These are phyloP conservation scores for Brassica hybrid DNA, from an alignment of 441 rosid genomes.

Conservation along the genomic window DNA sequence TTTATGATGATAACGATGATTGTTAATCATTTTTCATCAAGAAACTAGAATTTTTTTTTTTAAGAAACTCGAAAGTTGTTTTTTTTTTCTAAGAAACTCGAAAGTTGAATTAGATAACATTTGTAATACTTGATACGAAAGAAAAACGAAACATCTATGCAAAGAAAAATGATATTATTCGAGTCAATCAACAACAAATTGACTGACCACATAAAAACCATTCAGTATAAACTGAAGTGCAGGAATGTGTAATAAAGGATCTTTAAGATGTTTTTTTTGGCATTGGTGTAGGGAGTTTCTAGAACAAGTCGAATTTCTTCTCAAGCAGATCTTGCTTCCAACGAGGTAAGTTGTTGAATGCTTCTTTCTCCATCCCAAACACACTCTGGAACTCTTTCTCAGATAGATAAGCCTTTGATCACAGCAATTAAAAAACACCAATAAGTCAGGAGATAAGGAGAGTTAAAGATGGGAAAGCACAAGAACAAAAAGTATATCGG, in stretches of 20 bases:
- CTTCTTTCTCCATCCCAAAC: constrained; percentile 61
- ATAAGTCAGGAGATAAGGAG: constrained; percentile 13
- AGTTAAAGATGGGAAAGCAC: background rate
- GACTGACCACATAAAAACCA: constrained; percentile 25
- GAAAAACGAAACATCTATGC: background rate
- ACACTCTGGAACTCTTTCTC: constrained; percentile 81
- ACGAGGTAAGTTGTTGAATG: constrained; percentile 54
- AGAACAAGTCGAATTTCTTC: constrained; percentile 90
- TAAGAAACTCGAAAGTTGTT: background rate
- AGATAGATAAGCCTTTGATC: constrained; percentile 74
- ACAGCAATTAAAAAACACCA: background rate
- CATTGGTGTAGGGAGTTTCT: constrained; percentile 37
- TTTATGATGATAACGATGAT: background rate
- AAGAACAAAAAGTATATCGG: background rate
- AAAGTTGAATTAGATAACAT: background rate
- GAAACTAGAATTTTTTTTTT: background rate
- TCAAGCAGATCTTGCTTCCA: constrained; percentile 99
- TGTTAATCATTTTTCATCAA: constrained; percentile 1
- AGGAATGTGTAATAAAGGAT: constrained; percentile 5
- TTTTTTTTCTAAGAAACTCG: background rate
- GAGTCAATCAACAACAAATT: constrained; percentile 12
- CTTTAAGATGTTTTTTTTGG: constrained; percentile 8
- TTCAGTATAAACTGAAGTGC: constrained; percentile 16
- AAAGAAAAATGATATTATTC: no score
- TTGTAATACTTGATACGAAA: background rate